Percentiles rank a stretch among this genome's conserved stretches.
Evolutionary conservation across 345 rosid genomes (phyloP).

Genomic region (Garcia nutans): DNA sequence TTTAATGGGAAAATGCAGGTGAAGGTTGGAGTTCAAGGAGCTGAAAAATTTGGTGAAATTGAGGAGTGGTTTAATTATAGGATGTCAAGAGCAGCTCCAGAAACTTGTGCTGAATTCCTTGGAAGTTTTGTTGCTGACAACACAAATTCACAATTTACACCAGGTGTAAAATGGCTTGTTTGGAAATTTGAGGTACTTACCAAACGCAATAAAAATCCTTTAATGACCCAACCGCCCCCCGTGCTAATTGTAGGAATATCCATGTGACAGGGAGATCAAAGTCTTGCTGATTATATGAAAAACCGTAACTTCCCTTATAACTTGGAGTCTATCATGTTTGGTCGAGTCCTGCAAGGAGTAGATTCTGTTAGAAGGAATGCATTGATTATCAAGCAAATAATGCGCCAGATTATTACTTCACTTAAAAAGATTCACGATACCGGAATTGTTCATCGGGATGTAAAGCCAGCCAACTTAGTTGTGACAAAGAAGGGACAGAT

Average conservation of each 20-base stretch:
- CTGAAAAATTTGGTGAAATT: slow-evolving; percentile 78
- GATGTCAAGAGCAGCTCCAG: slow-evolving; percentile 94
- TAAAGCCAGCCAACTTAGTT: slow-evolving; percentile 89
- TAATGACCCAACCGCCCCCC: slow-evolving; percentile 1
- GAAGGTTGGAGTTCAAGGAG: slow-evolving; percentile 78
- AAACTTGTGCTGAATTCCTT: slow-evolving; percentile 87
- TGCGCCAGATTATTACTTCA: slow-evolving; percentile 87
- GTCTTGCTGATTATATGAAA: slow-evolving; percentile 85
- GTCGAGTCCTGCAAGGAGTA: slow-evolving; percentile 69
- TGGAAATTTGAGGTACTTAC: slow-evolving; percentile 89
- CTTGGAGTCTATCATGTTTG: slow-evolving; percentile 84
- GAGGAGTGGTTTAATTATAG: slow-evolving; percentile 99
- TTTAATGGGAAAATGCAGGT: neutral
- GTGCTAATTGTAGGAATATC: slow-evolving; percentile 35
- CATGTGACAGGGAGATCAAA: slow-evolving; percentile 72
- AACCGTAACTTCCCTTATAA: slow-evolving; percentile 81
- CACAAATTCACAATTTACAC: slow-evolving; percentile 55
- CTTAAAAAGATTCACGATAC: slow-evolving; percentile 85
- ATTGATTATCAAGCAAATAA: slow-evolving; percentile 81
- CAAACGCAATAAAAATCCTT: slow-evolving; percentile 10
- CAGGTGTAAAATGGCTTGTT: slow-evolving; percentile 96
- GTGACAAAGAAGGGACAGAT: slow-evolving; percentile 87
- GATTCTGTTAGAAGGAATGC: slow-evolving; percentile 75
- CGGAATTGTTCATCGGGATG: slow-evolving; percentile 91
- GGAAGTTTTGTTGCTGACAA: slow-evolving; percentile 85